Evolutionary conservation across 495 filamentous ascomycete species (phyloP).

Genomic region (Daldinia caldariorum): DNA sequence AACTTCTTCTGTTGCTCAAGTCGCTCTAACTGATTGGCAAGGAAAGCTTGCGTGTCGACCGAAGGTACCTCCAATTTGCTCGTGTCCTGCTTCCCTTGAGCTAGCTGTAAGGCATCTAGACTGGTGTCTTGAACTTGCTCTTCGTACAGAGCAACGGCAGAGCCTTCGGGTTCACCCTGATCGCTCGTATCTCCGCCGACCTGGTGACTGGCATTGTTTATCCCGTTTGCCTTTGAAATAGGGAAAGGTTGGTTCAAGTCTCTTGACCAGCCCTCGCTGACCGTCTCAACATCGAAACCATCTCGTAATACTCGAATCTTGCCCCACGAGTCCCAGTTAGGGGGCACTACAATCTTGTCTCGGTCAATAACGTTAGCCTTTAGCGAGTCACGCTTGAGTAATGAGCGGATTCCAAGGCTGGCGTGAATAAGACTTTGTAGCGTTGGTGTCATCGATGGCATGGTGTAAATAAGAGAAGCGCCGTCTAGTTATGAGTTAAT

Average conservation of each 20-base stretch:
- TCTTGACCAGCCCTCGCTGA: slow-evolving; percentile 83
- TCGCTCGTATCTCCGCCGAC: slow-evolving; percentile 21
- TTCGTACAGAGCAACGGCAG: slow-evolving; percentile 78
- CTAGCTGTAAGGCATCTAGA: slow-evolving; percentile 65
- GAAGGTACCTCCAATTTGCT: slow-evolving; percentile 73
- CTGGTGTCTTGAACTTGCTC: slow-evolving; percentile 78
- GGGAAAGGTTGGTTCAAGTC: slow-evolving; percentile 72
- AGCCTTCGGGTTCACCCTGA: slow-evolving; percentile 53
- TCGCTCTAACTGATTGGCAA: slow-evolving; percentile 74
- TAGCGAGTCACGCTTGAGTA: slow-evolving; percentile 80
- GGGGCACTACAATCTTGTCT: slow-evolving; percentile 91
- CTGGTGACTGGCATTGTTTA: slow-evolving; percentile 19
- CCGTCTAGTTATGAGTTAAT: slow-evolving; percentile 69
- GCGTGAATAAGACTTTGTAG: slow-evolving; percentile 87
- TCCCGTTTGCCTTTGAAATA: slow-evolving; percentile 41
- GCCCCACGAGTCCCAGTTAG: slow-evolving; percentile 98
- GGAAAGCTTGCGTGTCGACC: slow-evolving; percentile 82
- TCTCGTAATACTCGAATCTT: slow-evolving; percentile 96
- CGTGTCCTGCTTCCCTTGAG: slow-evolving; percentile 59
- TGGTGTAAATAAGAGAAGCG: slow-evolving; percentile 89
- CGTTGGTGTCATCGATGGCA: slow-evolving; percentile 78
- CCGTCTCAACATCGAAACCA: slow-evolving; percentile 89
- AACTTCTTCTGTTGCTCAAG: slow-evolving; percentile 73
- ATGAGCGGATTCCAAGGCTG: slow-evolving; percentile 87
- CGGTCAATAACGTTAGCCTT: slow-evolving; percentile 97